Evolutionary conservation across 306 rosid genomes (phyloP), one percentile per base, ranked within the genome.

Genomic region (Aeschynomene evenia): DNA sequence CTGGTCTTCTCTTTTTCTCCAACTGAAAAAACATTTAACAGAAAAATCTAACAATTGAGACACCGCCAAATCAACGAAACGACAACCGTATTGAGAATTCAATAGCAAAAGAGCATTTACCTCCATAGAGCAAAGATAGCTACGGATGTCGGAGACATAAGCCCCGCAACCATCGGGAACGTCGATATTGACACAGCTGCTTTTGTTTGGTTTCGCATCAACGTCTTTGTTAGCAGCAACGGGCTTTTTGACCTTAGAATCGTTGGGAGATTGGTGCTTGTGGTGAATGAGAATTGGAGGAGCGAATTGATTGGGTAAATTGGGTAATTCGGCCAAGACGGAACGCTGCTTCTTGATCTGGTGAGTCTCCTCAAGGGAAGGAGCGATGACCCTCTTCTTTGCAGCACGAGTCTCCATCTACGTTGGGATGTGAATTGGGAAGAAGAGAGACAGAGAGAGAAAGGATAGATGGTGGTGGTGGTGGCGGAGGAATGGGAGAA

Each of bases 41-140:
- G 50, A 1, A 6, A 34, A 23, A 23, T 10, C 31, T 4, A 7
- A 58, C 22, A 58, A 74, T 21, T 46, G 22, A 18, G 5, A 26
- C 58, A 6, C 23, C 69, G 45, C 45, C 10, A 39, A 37, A 37
- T 4, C 43, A 37, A 37, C 43, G n/a, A 39, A 13, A 39, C 13
- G n/a, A 39, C 5, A 39, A 39, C 37, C 10, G 9, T 33, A 33
- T 33, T 6, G 37, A 39, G 12, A 3, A 28, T 28, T 28, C 31
- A 28, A 3, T 3, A 28, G 58, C n/a, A 42, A 39, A 75, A 39
- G 73, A 16, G 45, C n/a, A 33, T 5, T 26, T 74, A 89, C 98
- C 96, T 89, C 98, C 65, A 85, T 76, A 12, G 58, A 34, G 33
- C 75, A 88, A 58, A 86, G 89, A 80, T 92, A 85, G 1, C 54